Evolutionary conservation across 1,139 yeast species (phyloP), one percentile per base, ranked within the genome.

Genomic region (Suhomyces yuchorum): DNA sequence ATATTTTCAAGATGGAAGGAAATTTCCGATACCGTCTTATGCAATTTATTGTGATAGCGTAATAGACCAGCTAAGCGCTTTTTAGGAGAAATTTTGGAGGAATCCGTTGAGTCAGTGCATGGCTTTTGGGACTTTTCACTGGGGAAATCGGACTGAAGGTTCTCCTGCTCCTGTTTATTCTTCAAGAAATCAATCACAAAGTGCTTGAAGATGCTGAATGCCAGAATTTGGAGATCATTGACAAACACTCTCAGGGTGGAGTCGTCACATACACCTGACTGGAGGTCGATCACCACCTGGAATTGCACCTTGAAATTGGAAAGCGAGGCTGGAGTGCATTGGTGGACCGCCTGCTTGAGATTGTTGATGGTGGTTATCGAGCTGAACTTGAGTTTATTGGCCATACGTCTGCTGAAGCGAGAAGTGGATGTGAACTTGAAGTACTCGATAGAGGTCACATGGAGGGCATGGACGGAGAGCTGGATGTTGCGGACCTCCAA

Each of bases 1-100:
- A 66, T 55, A 47, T 69, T 68, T 42, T 71, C 76, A 8, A 70
- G 49, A 44, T 70, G 67, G 3, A 74, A 32, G 8, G 74, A 64
- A 9, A 67, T 44, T 44, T 65, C 67, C 8, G 59, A 52, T 42
- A 51, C 50, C 36, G 51, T 34, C n/a, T 37, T 34, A 19, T 51
- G 55, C 15, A 63, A 26, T 48, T 54, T 57, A 23, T 49, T 51
- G 44, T 62, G 63, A 23, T 52, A 18, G n/a, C 47, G 42, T 20
- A 51, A 32, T 40, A 46, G 44, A 33, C 49, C 39, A 24, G 47
- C 46, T 37, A 43, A 24, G 17, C 44, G 47, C 42, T 40, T 40
- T 24, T 40, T 30, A 9, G 42, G 35, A 4, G 42, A 9, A 12
- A 39, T 5, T 12, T 26, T 38, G 22, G 34, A 8, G 22, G 32